phyloP scores from a whole-genome alignment of 352 stramenopile genomes.

The Phytophthora pini region DNA sequence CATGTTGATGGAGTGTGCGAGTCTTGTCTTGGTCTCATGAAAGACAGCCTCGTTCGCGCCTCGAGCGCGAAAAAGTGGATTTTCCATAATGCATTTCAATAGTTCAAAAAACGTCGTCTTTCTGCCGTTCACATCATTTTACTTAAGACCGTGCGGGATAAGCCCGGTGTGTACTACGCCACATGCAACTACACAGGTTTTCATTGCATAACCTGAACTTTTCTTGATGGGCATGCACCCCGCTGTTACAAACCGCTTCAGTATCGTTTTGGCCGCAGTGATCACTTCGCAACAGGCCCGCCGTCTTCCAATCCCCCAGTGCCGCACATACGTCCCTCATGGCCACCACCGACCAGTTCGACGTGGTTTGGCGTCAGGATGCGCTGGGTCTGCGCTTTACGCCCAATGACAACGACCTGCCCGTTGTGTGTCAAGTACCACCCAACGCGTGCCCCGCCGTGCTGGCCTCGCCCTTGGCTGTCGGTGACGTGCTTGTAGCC shows the following conservation, averaged over 20 bases:
- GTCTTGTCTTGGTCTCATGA: constrained; percentile 1
- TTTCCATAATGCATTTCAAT: constrained; percentile 20
- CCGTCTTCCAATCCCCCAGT: background rate
- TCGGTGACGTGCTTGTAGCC: constrained; percentile 71
- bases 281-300: constrained; percentile 30
- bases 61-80: constrained; percentile 15
- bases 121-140: constrained; percentile 16
- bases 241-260: constrained; percentile 26
- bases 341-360: constrained; percentile 37
- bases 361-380: constrained; percentile 66
- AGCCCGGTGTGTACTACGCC: constrained; percentile 14
- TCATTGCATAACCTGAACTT: background rate
- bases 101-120: constrained; percentile 10
- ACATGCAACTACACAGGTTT: background rate
- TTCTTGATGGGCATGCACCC: constrained; percentile 30
- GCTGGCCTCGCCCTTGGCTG: constrained; percentile 51
- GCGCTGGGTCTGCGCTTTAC: constrained; percentile 76
- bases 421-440: constrained; percentile 79
- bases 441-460: constrained; percentile 52
- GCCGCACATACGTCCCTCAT: background rate
- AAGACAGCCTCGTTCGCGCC: constrained; percentile 19
- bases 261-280: constrained; percentile 14
- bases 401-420: constrained; percentile 64
- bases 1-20: background rate
- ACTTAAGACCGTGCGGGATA: constrained; percentile 3